Evolutionary conservation across 192 early-diverging fungal species (phyloP).

Genomic region (Mortierella hygrophila): DNA sequence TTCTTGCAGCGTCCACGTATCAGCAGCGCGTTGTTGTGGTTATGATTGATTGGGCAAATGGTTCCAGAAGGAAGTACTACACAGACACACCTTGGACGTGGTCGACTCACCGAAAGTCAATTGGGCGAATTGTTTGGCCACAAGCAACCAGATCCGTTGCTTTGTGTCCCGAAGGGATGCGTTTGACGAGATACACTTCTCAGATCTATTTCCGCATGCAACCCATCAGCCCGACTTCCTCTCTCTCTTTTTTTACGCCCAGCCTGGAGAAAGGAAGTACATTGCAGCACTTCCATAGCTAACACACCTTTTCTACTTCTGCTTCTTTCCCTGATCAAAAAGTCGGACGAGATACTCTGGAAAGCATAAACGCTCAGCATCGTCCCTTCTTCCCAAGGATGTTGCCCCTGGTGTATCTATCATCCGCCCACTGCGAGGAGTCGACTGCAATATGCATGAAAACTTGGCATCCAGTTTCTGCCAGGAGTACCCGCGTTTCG

Average conservation of each 20-base stretch:
- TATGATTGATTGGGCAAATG: not conserved
- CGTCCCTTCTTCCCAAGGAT: constrained; percentile 52
- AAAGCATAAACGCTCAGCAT: constrained; percentile 40
- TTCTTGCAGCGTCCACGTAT: not conserved
- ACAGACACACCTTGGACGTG: not conserved
- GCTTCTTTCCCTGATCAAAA: not conserved
- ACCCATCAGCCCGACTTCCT: not conserved
- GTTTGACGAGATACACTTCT: not conserved
- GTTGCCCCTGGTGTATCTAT: constrained; percentile 88
- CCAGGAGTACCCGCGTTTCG: constrained; percentile 88
- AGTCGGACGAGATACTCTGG: constrained; percentile 51
- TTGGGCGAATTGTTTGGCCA: not conserved
- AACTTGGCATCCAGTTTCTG: constrained; percentile 89
- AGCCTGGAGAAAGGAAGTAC: not conserved
- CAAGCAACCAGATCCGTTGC: not conserved
- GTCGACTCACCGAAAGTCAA: not conserved
- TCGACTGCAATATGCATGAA: constrained; percentile 84
- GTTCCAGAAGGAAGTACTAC: not conserved
- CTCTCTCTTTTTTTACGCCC: not conserved
- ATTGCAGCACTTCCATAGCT: not conserved
- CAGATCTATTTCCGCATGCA: constrained; percentile 4
- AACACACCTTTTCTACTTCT: not conserved
- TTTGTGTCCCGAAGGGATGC: not conserved
- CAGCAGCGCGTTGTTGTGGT: not conserved
- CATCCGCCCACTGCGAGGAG: constrained; percentile 92